These are phyloP conservation scores for Aristolochia fimbriata DNA, from an alignment of 164 flowering plant species.

Conservation along the genomic window DNA sequence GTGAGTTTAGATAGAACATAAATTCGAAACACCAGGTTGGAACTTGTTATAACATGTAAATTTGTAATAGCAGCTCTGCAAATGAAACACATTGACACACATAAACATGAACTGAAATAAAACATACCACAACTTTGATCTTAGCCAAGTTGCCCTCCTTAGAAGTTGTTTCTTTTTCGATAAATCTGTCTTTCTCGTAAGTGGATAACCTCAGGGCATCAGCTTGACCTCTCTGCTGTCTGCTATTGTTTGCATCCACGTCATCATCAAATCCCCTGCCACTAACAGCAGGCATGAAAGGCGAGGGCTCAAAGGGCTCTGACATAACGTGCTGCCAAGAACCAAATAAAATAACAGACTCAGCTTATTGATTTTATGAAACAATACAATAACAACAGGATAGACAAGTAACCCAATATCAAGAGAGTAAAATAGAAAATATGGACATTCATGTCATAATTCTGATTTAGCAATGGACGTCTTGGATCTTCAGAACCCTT, in stretches of 20 bases:
- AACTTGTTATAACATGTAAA: background rate
- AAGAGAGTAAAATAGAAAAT: too few species aligned
- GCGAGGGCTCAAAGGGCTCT: conserved; percentile 92
- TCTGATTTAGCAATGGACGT: too few species aligned
- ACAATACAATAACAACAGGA: background rate
- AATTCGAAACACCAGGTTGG: too few species aligned
- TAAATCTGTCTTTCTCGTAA: conserved; percentile 45
- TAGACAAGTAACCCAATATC: background rate
- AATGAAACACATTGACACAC: background rate
- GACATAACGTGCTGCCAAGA: conserved; percentile 69
- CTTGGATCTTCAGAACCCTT: too few species aligned
- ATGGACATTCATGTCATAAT: too few species aligned
- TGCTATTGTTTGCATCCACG: conserved; percentile 24
- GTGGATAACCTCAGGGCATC: conserved; percentile 32
- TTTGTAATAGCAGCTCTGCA: background rate
- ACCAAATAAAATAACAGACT: too few species aligned
- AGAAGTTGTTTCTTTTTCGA: conserved; percentile 33
- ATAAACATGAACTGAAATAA: background rate
- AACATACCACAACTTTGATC: conserved; percentile 90
- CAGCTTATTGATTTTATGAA: background rate
- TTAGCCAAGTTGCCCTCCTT: conserved; percentile 85
- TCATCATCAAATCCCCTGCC: conserved; percentile 48
- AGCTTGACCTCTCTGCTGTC: conserved; percentile 41
- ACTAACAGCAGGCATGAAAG: conserved; percentile 57
- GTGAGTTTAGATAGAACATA: too few species aligned